Base-by-base conservation (phyloP, 768 basidiomycete species). In the Pholiota molesta region DNA sequence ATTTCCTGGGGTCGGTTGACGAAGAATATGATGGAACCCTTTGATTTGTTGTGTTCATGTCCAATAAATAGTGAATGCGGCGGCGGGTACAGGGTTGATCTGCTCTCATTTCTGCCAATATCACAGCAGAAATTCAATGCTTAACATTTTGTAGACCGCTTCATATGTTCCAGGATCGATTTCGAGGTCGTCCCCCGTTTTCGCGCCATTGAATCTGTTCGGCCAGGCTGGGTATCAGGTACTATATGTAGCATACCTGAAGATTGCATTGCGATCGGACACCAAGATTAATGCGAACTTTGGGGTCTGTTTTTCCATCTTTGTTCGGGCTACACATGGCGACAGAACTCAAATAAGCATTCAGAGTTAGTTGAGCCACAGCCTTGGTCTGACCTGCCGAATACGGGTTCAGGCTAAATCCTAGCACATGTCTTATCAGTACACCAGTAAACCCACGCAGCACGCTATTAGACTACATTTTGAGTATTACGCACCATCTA, bases 1-100 rank as follows among this genome's bases (percentile, higher is more conserved):
- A 84, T 17, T 92, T 92, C 71, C 75, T 92, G 33, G 65, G 74
- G 6, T 81, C 83, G 4, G 72, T 91, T 10, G 78, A 86, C 47
- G 83, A 85, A 35, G 89, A 90, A 69, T 84, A 64, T 44, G 62
- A 66, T 51, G 67, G 66, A 44, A 61, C 39, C 17, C 31, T 56
- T 19, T 65, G 64, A 65, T 51, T 17, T 44, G 19, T 17, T 19
- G 13, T 58, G 35, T 40, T 16, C 39, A 56, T 58, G 26, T 28
- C 40, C 39, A 56, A 44, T 29, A 21, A 49, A n/a, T n/a, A n/a
- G n/a, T n/a, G n/a, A n/a, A 52, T 47, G 26, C 39, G 31, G 21
- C 52, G 19, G 28, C 52, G n/a, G 37, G 17, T 54, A 54, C 37
- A 16, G 17, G 31, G 53, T 55, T 33, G 19, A 21, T 14, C 1